phyloP scores from a whole-genome alignment of 1,139 yeast species.

The Lodderomyces oxycetoniae region DNA sequence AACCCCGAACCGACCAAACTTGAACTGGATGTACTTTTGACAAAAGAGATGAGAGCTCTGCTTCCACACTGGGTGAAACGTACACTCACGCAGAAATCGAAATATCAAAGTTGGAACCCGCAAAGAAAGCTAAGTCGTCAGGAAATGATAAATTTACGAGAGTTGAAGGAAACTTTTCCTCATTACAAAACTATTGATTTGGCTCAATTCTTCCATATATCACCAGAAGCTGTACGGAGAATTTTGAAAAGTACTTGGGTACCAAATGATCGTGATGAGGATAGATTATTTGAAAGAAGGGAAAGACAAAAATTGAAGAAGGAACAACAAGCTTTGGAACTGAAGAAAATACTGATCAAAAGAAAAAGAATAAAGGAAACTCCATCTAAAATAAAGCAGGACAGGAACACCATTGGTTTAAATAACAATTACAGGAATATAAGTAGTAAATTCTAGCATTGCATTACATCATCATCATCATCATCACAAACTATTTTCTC shows the following conservation, averaged over 20 bases:
- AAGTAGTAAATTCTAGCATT: not conserved
- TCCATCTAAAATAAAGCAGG: not conserved
- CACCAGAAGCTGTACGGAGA: conserved; percentile 81
- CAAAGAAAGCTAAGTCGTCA: conserved; percentile 61
- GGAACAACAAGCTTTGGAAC: not conserved
- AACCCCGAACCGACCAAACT: no score
- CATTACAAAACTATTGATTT: conserved; percentile 55
- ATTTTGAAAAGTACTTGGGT: conserved; percentile 70
- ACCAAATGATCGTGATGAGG: conserved; percentile 55
- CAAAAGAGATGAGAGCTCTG: no score
- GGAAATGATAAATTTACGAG: conserved; percentile 62
- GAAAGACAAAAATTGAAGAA: conserved; percentile 2
- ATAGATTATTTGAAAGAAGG: conserved; percentile 20
- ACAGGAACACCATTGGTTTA: not conserved
- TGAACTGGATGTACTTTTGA: no score
- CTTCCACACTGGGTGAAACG: conserved; percentile 61
- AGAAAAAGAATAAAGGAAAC: not conserved
- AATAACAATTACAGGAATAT: not conserved
- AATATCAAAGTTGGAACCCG: conserved; percentile 70
- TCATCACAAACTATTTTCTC: conserved; percentile 10
- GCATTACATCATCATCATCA: no score
- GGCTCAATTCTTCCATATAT: conserved; percentile 60
- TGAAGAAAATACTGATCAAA: not conserved
- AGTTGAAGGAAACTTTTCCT: conserved; percentile 55
- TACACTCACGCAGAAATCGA: conserved; percentile 54